These are phyloP conservation scores for Penicillium antarcticum DNA, from an alignment of 495 filamentous ascomycete species.

Conservation along the genomic window DNA sequence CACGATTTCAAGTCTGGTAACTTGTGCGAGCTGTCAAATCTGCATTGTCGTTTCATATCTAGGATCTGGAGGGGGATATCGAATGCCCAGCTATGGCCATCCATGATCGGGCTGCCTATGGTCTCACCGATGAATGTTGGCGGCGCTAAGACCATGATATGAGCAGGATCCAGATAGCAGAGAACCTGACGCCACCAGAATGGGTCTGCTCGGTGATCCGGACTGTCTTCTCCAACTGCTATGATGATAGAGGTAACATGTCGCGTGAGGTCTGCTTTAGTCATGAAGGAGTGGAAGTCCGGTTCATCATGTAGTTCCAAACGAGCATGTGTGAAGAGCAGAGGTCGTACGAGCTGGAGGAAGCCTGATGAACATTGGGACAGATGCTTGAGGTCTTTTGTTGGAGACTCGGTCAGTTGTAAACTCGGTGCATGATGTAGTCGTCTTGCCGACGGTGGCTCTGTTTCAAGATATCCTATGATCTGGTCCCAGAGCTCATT, in stretches of 20 bases:
- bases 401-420: constrained; percentile 18
- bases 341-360: constrained; percentile 26
- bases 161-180: constrained; percentile 24
- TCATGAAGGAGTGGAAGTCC: constrained; percentile 27
- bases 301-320: constrained; percentile 26
- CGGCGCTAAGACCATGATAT: constrained; percentile 34
- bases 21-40: background rate
- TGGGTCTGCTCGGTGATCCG: constrained; percentile 14
- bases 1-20: constrained; percentile 9
- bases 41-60: constrained; percentile 20
- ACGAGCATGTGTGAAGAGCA: constrained; percentile 33
- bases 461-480: constrained; percentile 23
- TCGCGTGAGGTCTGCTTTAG: constrained; percentile 18
- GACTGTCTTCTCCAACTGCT: constrained; percentile 12
- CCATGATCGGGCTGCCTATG: constrained; percentile 24
- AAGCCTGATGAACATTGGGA: constrained; percentile 24
- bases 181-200: constrained; percentile 34
- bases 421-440: constrained; percentile 24
- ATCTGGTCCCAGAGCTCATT: constrained; percentile 43
- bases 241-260: constrained; percentile 35
- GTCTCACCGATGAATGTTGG: constrained; percentile 31
- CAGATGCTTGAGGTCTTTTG: constrained; percentile 32
- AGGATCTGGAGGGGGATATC: constrained; percentile 34
- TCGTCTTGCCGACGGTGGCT: constrained; percentile 26
- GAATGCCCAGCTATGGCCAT: constrained; percentile 41